A percentile compares a stretch with the other conserved stretches of the same genome.
Conservation (phyloP, 2,329 filamentous ascomycete species). For the Diaporthe australafricana region DNA sequence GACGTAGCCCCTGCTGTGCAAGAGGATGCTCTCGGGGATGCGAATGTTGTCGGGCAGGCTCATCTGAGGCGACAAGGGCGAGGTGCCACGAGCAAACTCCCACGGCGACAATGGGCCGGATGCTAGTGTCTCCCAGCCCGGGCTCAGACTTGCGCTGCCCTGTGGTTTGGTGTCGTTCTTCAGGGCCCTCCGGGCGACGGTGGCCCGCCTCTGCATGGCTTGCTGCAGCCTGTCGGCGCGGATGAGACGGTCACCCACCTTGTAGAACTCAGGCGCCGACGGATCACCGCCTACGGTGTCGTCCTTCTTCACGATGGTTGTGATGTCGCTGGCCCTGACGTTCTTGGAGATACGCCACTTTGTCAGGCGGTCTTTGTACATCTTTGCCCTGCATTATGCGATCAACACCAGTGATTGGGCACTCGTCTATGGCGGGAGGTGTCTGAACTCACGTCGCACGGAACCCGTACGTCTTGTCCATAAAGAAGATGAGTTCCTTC, state of each 20-base stretch:
- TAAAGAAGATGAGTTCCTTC: conserved; percentile 31
- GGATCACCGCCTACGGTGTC: background rate
- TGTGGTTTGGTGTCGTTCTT: background rate
- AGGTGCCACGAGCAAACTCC: background rate
- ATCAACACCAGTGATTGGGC: background rate
- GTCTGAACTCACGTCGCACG: conserved; percentile 25
- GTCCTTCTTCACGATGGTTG: conserved; percentile 10
- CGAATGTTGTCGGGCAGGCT: conserved; percentile 15
- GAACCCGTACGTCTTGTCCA: conserved; percentile 31
- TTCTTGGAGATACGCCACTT: conserved; percentile 32
- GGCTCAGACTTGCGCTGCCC: background rate
- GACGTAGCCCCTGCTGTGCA: conserved; percentile 24
- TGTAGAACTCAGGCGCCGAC: conserved; percentile 15
- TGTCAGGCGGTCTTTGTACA: conserved; percentile 31
- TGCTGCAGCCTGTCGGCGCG: conserved; percentile 30
- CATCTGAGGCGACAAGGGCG: conserved; percentile 12
- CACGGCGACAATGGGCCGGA: background rate
- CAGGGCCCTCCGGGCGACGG: conserved; percentile 16
- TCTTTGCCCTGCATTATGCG: conserved; percentile 12
- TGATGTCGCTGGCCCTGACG: conserved; percentile 31
- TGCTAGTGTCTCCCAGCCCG: background rate
- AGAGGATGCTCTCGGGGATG: conserved; percentile 29
- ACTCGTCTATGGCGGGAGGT: background rate
- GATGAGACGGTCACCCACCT: conserved; percentile 31
- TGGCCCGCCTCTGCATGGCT: conserved; percentile 30